Evolutionary conservation across 306 rosid genomes (phyloP).

Genomic region (Macrotyloma uniflorum): DNA sequence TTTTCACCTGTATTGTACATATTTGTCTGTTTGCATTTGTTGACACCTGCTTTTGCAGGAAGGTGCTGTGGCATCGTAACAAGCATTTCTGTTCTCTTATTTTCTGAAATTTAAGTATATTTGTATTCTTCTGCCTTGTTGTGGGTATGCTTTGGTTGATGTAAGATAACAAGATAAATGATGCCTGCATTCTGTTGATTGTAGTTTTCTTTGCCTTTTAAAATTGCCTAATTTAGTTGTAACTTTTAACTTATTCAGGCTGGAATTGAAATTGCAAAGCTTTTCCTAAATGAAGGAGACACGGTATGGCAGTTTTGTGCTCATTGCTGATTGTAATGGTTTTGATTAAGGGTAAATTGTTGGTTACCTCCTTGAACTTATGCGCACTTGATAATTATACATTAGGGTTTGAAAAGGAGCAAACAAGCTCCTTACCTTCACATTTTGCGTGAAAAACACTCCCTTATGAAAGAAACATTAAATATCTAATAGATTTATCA

Average conservation of each 20-base stretch:
- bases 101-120: constrained; percentile 2
- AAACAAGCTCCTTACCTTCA: not conserved
- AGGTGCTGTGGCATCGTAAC: not conserved
- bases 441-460: not conserved
- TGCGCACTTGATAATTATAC: not conserved
- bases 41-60: not conserved
- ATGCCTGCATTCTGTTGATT: constrained; percentile 31
- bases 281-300: constrained; percentile 80
- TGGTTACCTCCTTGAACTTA: not conserved
- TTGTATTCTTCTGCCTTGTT: constrained; percentile 7
- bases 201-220: not conserved
- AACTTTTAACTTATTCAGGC: constrained; percentile 63
- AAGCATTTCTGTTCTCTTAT: not conserved
- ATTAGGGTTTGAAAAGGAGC: constrained; percentile 1
- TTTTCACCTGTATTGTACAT: not conserved
- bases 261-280: constrained; percentile 94
- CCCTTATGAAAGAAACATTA: not conserved
- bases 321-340: constrained; percentile 20
- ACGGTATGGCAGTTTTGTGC: constrained; percentile 58
- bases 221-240: constrained; percentile 37
- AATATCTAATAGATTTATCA: constrained; percentile 1
- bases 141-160: constrained; percentile 24
- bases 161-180: constrained; percentile 23
- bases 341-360: constrained; percentile 19
- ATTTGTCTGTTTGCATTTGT: not conserved